These are phyloP conservation scores for Ambrosiella beaveri DNA, from an alignment of 2,329 filamentous ascomycete genomes.

Conservation along the genomic window DNA sequence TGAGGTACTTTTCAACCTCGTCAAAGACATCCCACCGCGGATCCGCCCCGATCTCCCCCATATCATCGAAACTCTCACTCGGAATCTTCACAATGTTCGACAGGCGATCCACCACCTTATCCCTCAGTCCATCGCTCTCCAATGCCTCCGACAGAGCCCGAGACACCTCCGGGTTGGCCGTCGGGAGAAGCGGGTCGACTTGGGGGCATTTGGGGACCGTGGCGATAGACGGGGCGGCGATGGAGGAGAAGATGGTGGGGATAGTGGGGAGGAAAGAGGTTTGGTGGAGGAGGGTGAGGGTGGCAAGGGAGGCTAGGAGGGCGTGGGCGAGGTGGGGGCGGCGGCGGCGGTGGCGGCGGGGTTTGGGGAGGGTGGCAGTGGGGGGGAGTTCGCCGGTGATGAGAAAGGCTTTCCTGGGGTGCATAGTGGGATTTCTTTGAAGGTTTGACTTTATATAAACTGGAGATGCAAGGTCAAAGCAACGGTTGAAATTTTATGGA, in stretches of 20 bases:
- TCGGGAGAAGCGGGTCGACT: conserved; percentile 20
- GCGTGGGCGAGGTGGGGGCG: background rate
- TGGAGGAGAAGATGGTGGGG: background rate
- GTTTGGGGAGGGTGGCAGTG: background rate
- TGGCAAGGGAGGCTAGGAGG: background rate
- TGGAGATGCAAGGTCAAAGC: too few species aligned
- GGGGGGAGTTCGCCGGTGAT: background rate
- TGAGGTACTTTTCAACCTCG: conserved; percentile 32
- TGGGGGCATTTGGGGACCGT: conserved; percentile 18
- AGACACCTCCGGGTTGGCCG: conserved; percentile 12
- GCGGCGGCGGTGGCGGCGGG: background rate
- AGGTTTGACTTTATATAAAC: too few species aligned
- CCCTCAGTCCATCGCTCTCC: conserved; percentile 19
- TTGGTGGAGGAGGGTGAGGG: background rate
- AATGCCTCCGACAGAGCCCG: conserved; percentile 17
- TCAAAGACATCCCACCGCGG: conserved; percentile 41
- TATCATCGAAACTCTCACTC: conserved; percentile 37
- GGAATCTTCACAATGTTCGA: conserved; percentile 34
- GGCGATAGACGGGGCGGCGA: background rate
- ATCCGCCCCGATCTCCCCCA: conserved; percentile 37
- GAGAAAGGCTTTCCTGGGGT: conserved; percentile 1
- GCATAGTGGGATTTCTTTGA: background rate
- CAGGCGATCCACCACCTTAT: conserved; percentile 21
- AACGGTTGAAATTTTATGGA: too few species aligned
- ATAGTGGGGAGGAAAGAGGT: background rate